Conservation (phyloP, 257 asterid genomes). For the Misopates orontium region DNA sequence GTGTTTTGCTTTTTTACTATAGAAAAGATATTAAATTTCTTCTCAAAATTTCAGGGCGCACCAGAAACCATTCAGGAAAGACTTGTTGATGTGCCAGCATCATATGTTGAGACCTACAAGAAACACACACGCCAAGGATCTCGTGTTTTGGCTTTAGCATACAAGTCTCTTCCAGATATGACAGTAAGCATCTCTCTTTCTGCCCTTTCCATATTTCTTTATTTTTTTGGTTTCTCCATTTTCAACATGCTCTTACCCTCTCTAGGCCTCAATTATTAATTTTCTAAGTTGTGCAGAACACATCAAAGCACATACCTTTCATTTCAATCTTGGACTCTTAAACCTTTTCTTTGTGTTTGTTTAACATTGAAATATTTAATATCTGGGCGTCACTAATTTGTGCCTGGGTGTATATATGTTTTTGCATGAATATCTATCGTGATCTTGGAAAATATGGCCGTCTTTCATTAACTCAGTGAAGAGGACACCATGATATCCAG, state of each 20-base stretch:
- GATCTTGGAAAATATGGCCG: neutral
- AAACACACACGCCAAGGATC: slow-evolving; percentile 98
- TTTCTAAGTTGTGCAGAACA: slow-evolving; percentile 1
- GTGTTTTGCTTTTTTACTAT: neutral
- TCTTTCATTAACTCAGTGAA: neutral
- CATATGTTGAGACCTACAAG: slow-evolving; percentile 76
- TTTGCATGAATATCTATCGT: neutral
- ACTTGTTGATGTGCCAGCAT: slow-evolving; percentile 78
- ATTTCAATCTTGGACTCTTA: slow-evolving; percentile 9
- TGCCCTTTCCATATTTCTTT: neutral
- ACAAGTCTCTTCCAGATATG: slow-evolving; percentile 91
- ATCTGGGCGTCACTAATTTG: neutral
- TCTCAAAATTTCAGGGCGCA: slow-evolving; percentile 71
- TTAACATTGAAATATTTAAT: too few relatives aligned
- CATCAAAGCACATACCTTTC: slow-evolving; percentile 2
- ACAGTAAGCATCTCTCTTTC: slow-evolving; percentile 57
- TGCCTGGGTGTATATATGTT: neutral
- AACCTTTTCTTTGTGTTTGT: neutral
- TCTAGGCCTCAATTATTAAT: neutral
- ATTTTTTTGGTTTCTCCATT: slow-evolving; percentile 1
- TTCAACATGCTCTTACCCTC: neutral
- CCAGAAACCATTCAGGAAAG: slow-evolving; percentile 99
- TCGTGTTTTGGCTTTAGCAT: slow-evolving; percentile 94
- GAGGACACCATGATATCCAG: neutral
- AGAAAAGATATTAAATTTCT: neutral